Conservation (phyloP, 2,329 filamentous ascomycete genomes). For the Pseudonectria foliicola region DNA sequence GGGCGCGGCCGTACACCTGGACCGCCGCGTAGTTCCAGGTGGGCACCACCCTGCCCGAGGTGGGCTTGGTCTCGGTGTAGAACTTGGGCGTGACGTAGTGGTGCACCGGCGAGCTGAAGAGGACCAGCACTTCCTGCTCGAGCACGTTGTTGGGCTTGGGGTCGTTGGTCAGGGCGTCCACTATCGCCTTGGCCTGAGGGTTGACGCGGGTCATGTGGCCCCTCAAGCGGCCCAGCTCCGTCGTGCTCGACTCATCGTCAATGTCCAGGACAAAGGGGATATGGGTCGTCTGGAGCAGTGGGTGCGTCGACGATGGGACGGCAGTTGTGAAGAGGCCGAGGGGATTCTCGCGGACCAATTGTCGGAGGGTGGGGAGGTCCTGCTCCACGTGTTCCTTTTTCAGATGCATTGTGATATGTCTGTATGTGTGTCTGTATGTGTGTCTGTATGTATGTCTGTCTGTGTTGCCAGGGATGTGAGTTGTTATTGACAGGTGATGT, state of each 20-base stretch:
- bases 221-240: constrained; percentile 39
- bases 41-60: constrained; percentile 58
- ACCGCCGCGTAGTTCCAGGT: constrained; percentile 66
- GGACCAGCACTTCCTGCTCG: constrained; percentile 50
- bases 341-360: constrained; percentile 52
- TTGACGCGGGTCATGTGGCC: constrained; percentile 58
- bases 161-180: constrained; percentile 32
- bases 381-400: constrained; percentile 45
- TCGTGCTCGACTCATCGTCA: constrained; percentile 31
- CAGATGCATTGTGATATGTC: constrained; percentile 45
- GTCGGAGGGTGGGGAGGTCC: constrained; percentile 39
- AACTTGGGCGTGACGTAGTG: constrained; percentile 65
- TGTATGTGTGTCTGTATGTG: not conserved
- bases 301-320: constrained; percentile 40
- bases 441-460: too few species aligned
- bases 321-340: constrained; percentile 58
- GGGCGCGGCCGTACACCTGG: constrained; percentile 54
- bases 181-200: constrained; percentile 55
- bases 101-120: constrained; percentile 52
- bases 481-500: too few species aligned
- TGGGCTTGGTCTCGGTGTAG: constrained; percentile 58
- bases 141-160: constrained; percentile 21
- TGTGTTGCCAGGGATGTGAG: too few species aligned
- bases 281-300: constrained; percentile 51
- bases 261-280: constrained; percentile 54